Evolutionary conservation across 371 early-diverging fungal species (phyloP).

Genomic region (Catenaria anguillulae): DNA sequence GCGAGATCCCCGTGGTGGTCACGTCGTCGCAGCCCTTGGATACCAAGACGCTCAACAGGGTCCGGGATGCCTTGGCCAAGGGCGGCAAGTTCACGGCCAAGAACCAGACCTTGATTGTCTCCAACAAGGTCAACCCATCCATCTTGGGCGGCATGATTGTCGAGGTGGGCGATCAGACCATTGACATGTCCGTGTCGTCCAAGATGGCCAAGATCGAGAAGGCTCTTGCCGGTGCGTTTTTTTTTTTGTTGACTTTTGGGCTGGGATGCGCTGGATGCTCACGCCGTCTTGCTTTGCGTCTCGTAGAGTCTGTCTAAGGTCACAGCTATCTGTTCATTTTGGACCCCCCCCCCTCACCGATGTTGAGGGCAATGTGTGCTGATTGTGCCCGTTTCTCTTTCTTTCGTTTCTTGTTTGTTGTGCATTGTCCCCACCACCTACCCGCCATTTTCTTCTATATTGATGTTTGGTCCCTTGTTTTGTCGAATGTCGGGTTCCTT

Average conservation of each 20-base stretch:
- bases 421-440: too few species aligned
- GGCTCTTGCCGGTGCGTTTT: slow-evolving; percentile 31
- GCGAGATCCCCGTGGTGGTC: slow-evolving; percentile 74
- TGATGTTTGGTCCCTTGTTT: too few species aligned
- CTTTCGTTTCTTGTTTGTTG: too few species aligned
- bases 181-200: slow-evolving; percentile 89
- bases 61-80: slow-evolving; percentile 46
- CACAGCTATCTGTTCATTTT: too few species aligned
- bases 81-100: slow-evolving; percentile 36
- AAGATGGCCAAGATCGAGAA: slow-evolving; percentile 90
- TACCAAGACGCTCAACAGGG: slow-evolving; percentile 36
- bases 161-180: slow-evolving; percentile 93
- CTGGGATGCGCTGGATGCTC: too few species aligned
- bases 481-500: too few species aligned
- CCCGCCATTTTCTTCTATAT: too few species aligned
- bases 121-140: slow-evolving; percentile 84
- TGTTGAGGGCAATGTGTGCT: too few species aligned
- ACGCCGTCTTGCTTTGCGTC: too few species aligned
- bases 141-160: slow-evolving; percentile 92
- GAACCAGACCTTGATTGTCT: slow-evolving; percentile 53
- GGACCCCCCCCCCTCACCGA: too few species aligned
- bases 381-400: too few species aligned
- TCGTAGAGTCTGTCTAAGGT: too few species aligned
- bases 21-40: slow-evolving; percentile 70
- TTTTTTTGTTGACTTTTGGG: not conserved